A percentile compares a stretch with the other conserved stretches of the same genome.
phyloP scores from a whole-genome alignment of 768 basidiomycete species.

The Kwoniella europaea region DNA sequence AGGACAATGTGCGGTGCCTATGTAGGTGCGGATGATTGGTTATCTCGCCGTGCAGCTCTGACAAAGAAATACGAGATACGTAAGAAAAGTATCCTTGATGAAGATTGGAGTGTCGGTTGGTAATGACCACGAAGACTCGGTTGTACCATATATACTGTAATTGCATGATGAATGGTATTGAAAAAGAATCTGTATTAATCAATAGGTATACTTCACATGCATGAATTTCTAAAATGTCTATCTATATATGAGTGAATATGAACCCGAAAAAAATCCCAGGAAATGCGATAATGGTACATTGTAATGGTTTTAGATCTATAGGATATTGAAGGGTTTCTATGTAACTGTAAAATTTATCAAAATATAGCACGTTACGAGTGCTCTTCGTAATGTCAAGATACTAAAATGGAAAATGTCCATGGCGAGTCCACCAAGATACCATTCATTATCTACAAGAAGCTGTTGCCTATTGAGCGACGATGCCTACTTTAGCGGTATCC shows the following conservation, averaged over 20 bases:
- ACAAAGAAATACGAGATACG: slow-evolving; percentile 24
- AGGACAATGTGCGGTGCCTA: slow-evolving; percentile 96
- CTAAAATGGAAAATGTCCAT: background rate
- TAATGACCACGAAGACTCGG: background rate
- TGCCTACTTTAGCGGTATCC: slow-evolving; percentile 14
- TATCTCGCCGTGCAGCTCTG: slow-evolving; percentile 67
- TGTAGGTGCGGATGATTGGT: slow-evolving; percentile 86
- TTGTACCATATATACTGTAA: background rate
- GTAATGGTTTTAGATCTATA: background rate
- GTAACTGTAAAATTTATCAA: background rate
- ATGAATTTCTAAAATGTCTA: slow-evolving; percentile 16
- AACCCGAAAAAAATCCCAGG: slow-evolving; percentile 3
- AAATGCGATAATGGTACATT: background rate
- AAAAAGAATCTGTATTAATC: too few relatives aligned
- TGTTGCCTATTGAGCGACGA: background rate
- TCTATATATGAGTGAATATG: slow-evolving; percentile 4
- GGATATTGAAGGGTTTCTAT: background rate
- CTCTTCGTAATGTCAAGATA: too few relatives aligned
- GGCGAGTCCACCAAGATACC: background rate
- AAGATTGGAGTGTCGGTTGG: slow-evolving; percentile 23
- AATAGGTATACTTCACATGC: slow-evolving; percentile 4
- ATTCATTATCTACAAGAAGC: background rate
- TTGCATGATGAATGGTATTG: background rate
- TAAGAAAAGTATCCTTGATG: slow-evolving; percentile 11
- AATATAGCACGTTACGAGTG: background rate